Evolutionary conservation across 352 stramenopile genomes (phyloP).

Genomic region (Phytophthora lateralis): DNA sequence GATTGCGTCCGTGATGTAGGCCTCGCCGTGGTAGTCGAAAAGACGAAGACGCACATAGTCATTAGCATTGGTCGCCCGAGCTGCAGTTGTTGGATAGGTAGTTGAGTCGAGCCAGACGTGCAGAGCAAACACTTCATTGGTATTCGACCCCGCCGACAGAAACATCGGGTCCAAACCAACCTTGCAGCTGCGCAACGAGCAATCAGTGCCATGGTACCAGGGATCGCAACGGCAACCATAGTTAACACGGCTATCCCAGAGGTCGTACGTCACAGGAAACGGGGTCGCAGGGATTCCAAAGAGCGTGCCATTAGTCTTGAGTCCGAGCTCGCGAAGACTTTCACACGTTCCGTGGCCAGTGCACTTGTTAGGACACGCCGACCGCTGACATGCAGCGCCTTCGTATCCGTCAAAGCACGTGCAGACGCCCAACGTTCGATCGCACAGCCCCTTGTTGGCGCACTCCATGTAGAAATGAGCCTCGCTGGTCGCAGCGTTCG

Average conservation of each 20-base stretch:
- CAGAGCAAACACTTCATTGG: too few relatives aligned
- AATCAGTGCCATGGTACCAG: constrained; percentile 89
- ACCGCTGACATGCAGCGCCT: constrained; percentile 84
- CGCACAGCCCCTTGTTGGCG: constrained; percentile 93
- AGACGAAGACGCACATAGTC: too few relatives aligned
- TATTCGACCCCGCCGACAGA: too few relatives aligned
- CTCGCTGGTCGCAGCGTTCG: constrained; percentile 40
- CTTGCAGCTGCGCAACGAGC: constrained; percentile 66
- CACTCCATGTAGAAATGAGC: constrained; percentile 95
- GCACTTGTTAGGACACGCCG: constrained; percentile 74
- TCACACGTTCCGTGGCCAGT: constrained; percentile 76
- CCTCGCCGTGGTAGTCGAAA: too few relatives aligned
- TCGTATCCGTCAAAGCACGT: constrained; percentile 92
- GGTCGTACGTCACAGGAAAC: constrained; percentile 46
- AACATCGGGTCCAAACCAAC: constrained; percentile 77
- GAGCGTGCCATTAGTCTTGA: constrained; percentile 50
- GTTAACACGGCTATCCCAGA: constrained; percentile 84
- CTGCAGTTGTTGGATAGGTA: too few relatives aligned
- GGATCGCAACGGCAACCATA: constrained; percentile 91
- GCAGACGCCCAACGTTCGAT: constrained; percentile 83
- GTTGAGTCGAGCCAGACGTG: too few relatives aligned
- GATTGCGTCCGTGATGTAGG: too few relatives aligned
- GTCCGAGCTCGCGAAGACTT: constrained; percentile 61
- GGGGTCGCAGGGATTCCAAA: constrained; percentile 32
- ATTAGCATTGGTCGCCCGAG: too few relatives aligned